Base-by-base conservation (phyloP, 257 asterid species). In the Osmanthus fragrans region DNA sequence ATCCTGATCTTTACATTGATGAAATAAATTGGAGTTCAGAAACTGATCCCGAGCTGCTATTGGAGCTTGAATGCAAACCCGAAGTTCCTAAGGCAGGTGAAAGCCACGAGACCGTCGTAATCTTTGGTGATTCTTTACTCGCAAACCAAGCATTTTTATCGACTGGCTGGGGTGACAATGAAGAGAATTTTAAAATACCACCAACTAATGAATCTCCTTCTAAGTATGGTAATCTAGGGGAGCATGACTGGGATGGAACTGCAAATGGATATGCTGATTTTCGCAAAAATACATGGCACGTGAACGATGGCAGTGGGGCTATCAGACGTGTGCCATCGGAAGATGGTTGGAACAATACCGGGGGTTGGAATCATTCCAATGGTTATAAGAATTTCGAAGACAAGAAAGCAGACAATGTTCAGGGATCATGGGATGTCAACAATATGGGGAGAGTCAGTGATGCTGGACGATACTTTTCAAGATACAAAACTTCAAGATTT, bases 1-100 rank as follows among this genome's bases (percentile, higher is more conserved):
- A 88, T 80, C 97, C 96, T 0, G 80, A 91, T 71, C 78, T 89
- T 10, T 93, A 90, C 71, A 88, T 91, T 18, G 97, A 91, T 76
- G 79, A 87, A 60, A 80, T 70, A 51, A 36, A 75, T n/a, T 72
- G 58, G 74, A 25, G 8, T 30, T 73, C 51, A 12, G 68, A 72
- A 16, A 72, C 68, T 16, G 27, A 23, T 2, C 77, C 70, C 5
- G 13, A 39, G 67, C 8, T 87, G 71, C 65, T 67, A 0, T 65
- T 77, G 23, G 90, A 87, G 60, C 80, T 90, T 39, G 96, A 89
- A 60, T 19, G 32, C 16, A 68, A 72, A 60, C 36, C 77, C 25
- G 34, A 68, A 70, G 74, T 36, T 60, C 73, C 84, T 18, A 74
- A 65, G 39, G 34, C 77, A 16, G 85, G 76, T 27, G 81, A 80